Conservation (phyloP, 2,329 filamentous ascomycete genomes). For the Neofusicoccum umdonicola region DNA sequence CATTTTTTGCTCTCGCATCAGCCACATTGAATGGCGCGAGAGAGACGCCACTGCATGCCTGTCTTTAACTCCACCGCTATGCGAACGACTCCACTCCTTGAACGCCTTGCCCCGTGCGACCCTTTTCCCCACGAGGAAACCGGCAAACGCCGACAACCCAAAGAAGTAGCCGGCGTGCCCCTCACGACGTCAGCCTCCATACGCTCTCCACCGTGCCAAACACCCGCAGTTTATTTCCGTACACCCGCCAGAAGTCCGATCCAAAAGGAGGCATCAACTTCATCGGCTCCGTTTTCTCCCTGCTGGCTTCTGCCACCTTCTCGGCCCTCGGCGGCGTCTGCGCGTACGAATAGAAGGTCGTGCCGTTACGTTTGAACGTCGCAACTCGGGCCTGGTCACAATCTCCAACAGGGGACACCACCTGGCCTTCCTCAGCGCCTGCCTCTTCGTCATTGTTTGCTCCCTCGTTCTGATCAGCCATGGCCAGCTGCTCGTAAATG, state of each 20-base stretch:
- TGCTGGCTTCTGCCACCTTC: conserved; percentile 17
- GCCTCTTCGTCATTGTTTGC: neutral
- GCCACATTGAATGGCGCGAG: neutral
- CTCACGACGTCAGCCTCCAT: conserved; percentile 17
- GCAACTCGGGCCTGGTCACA: neutral
- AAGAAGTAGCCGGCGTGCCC: neutral
- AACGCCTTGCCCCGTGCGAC: neutral
- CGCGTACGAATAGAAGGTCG: neutral
- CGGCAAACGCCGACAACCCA: neutral
- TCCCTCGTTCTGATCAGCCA: neutral
- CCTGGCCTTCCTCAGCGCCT: neutral
- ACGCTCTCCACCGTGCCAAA: conserved; percentile 58
- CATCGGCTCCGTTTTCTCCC: conserved; percentile 26
- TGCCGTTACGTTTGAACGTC: neutral
- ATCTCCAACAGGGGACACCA: neutral
- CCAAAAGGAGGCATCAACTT: conserved; percentile 53
- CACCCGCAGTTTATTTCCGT: conserved; percentile 59
- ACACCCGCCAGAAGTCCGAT: conserved; percentile 55
- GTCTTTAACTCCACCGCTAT: neutral
- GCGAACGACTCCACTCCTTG: neutral
- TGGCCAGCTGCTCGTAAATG: conserved; percentile 1
- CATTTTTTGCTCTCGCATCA: neutral
- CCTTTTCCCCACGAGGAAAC: neutral
- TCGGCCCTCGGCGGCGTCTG: conserved; percentile 15
- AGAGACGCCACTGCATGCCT: neutral